Percentiles rank a stretch among this genome's conserved stretches.
These are phyloP conservation scores for Berkeleyomyces basicola DNA, from an alignment of 2,329 filamentous ascomycete species.

Conservation along the genomic window DNA sequence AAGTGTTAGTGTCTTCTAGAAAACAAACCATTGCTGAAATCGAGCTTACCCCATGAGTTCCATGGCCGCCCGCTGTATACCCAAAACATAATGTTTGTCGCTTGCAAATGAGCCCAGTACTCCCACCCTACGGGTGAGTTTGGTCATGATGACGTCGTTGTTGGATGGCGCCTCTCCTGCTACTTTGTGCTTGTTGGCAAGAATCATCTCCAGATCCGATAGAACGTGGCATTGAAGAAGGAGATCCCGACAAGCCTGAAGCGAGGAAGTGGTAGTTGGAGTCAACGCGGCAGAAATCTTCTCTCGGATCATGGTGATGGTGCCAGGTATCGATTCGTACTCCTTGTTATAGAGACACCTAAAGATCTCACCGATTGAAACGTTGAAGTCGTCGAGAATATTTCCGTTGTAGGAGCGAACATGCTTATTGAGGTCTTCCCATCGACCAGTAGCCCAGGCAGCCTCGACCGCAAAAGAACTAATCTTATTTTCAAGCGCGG, in stretches of 20 bases:
- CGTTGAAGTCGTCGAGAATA: slow-evolving; percentile 53
- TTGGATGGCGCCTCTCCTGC: not conserved
- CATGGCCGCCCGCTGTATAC: slow-evolving; percentile 76
- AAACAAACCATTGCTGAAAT: not conserved
- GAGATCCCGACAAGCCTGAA: slow-evolving; percentile 71
- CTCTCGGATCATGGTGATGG: slow-evolving; percentile 47
- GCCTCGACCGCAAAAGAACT: slow-evolving; percentile 80
- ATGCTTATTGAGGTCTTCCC: slow-evolving; percentile 57
- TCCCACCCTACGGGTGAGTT: slow-evolving; percentile 63
- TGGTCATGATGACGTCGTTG: slow-evolving; percentile 26
- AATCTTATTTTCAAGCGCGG: slow-evolving; percentile 41
- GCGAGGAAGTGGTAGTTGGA: slow-evolving; percentile 56
- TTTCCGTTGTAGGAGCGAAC: slow-evolving; percentile 37
- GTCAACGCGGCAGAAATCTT: slow-evolving; percentile 60
- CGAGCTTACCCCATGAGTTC: slow-evolving; percentile 49
- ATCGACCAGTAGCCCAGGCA: slow-evolving; percentile 75
- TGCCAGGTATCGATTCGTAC: slow-evolving; percentile 32
- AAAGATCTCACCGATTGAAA: slow-evolving; percentile 49
- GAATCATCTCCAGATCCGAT: slow-evolving; percentile 70
- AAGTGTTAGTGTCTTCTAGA: not conserved
- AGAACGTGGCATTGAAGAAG: slow-evolving; percentile 76
- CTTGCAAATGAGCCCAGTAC: slow-evolving; percentile 74
- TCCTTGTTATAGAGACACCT: slow-evolving; percentile 37
- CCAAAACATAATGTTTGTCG: slow-evolving; percentile 87
- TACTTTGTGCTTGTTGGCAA: slow-evolving; percentile 20